phyloP scores from a whole-genome alignment of 169 alveolate species.

The Cryptosporidium andersoni region DNA sequence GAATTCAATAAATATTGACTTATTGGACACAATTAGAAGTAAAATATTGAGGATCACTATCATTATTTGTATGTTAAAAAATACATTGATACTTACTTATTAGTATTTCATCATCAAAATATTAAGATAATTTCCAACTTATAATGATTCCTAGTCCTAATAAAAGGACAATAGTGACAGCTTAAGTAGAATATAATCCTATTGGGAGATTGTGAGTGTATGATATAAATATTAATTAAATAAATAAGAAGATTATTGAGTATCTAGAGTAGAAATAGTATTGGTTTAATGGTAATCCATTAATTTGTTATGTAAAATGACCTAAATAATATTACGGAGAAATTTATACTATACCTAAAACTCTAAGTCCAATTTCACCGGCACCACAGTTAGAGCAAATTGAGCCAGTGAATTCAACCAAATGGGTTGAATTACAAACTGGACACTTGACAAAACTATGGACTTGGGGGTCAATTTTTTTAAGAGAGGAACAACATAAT shows the following conservation, averaged over 20 bases:
- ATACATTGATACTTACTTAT: no score
- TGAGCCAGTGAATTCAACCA: conserved; percentile 45
- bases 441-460: conserved; percentile 64
- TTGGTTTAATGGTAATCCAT: background rate
- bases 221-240: background rate
- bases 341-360: conserved; percentile 30
- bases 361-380: conserved; percentile 68
- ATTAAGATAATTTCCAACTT: no score
- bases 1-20: no score
- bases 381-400: conserved; percentile 47
- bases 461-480: conserved; percentile 48
- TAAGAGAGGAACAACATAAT: conserved; percentile 46
- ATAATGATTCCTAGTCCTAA: background rate
- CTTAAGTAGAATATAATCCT: background rate
- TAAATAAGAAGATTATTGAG: background rate
- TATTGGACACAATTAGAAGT: no score
- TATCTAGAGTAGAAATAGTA: background rate
- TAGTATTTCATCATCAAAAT: no score
- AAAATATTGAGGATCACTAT: no score
- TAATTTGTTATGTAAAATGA: background rate
- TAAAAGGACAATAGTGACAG: background rate
- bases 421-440: conserved; percentile 37
- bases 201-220: background rate
- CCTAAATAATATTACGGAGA: background rate
- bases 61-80: no score